phyloP scores from a whole-genome alignment of 805 yeast genomes.

The Priceomyces fermenticarens region DNA sequence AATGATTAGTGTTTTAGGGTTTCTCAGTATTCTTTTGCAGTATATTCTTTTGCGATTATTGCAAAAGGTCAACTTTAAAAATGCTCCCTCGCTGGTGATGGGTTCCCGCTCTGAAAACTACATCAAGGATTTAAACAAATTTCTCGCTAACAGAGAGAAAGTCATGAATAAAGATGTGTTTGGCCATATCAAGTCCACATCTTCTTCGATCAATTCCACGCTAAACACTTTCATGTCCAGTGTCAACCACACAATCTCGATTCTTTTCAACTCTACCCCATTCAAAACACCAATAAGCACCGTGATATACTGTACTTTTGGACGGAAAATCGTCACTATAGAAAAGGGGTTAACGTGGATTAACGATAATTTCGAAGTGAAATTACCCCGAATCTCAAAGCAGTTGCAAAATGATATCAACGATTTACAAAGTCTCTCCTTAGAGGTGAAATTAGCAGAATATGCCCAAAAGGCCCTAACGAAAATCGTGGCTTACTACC shows the following conservation, averaged over 20 bases:
- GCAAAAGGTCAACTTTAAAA: background rate
- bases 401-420: constrained; percentile 4
- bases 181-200: constrained; percentile 60
- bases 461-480: constrained; percentile 18
- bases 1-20: constrained; percentile 55
- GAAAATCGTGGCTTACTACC: constrained; percentile 28
- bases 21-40: constrained; percentile 55
- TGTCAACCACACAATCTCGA: constrained; percentile 58
- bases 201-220: constrained; percentile 59
- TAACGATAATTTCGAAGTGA: constrained; percentile 55
- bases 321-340: constrained; percentile 62
- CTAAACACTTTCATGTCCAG: constrained; percentile 51
- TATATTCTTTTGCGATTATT: constrained; percentile 37
- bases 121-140: constrained; percentile 46
- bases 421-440: constrained; percentile 3
- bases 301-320: constrained; percentile 77
- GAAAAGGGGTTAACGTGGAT: constrained; percentile 81
- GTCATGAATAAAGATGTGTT: constrained; percentile 62
- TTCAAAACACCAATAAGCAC: constrained; percentile 60
- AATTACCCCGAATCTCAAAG: constrained; percentile 49
- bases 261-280: constrained; percentile 66
- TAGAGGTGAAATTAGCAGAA: constrained; percentile 7
- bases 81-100: background rate
- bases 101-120: constrained; percentile 2
- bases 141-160: constrained; percentile 46